Evolutionary conservation across 345 rosid species (phyloP), one percentile per base, ranked within the genome.

Genomic region (Rhodomyrtus tomentosa): DNA sequence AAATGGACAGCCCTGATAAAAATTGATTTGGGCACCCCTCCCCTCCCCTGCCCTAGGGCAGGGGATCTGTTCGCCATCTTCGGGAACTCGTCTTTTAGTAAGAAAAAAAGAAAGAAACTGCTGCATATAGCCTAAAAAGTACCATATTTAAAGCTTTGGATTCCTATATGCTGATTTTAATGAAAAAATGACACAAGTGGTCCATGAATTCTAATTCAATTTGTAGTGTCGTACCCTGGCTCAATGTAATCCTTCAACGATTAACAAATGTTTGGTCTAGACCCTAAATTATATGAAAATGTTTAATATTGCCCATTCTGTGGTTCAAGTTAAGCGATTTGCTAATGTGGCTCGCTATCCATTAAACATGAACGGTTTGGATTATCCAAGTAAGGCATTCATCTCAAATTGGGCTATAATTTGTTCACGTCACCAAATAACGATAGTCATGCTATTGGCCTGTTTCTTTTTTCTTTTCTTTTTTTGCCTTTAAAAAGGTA

Each of bases 281-380:
- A 32, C 12, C 3, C 5, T 32, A 32, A 62, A 62, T 0, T 29
- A 16, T 3, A 10, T 7, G 22, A 32, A 59, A 1, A 32, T 16
- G 5, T 62, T 32, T 4, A 21, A 53, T 21, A 3, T 20, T 2
- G 1, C 21, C 3, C 56, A 32, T 62, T 1, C 0, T 3, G 11
- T 32, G 9, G 8, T 38, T 32, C 21, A 16, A 29, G 5, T 27
- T 62, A 62, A 32, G 10, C 6, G 0, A 68, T 16, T 32, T 36
- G 1, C 11, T 68, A 2, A 68, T 18, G 12, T 68, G 76, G 10
- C 76, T 16, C 20, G 5, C 42, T 32, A 68, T 18, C 20, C 6
- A 1, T 32, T 62, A 62, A 32, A 3, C 18, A 7, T 16, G 24
- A 62, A 62, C 0, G 45, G 42, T 62, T 5, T 32, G 45, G 10